Conservation (phyloP, 1,284 basidiomycete genomes). For the Acaromyces ingoldii region DNA sequence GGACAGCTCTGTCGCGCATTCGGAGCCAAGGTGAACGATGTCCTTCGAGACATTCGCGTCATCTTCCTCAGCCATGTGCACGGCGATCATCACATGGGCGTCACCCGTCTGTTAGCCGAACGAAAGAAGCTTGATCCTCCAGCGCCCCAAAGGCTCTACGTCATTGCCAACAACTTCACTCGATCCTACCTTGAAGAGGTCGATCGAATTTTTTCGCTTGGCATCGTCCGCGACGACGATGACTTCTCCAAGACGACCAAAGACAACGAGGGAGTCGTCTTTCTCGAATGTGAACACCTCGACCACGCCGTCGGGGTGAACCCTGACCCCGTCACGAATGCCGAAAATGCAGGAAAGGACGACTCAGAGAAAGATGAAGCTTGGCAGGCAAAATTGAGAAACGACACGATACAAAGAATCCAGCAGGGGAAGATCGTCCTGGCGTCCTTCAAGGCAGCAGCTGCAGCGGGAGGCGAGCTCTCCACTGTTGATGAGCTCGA, state of each 20-base stretch:
- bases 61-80: constrained; percentile 87
- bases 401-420: not conserved
- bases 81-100: constrained; percentile 85
- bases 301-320: constrained; percentile 30
- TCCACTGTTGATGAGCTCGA: too few relatives aligned
- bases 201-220: constrained; percentile 59
- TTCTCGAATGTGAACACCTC: constrained; percentile 29
- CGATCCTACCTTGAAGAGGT: constrained; percentile 58
- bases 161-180: constrained; percentile 62
- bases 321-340: not conserved
- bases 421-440: not conserved
- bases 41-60: constrained; percentile 66
- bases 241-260: too few relatives aligned
- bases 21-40: constrained; percentile 54
- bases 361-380: not conserved
- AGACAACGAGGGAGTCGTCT: constrained; percentile 54
- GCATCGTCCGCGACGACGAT: too few relatives aligned
- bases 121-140: constrained; percentile 60
- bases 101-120: constrained; percentile 69
- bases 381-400: not conserved
- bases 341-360: not conserved
- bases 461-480: too few relatives aligned
- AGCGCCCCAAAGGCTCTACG: constrained; percentile 62
- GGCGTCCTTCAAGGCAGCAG: too few relatives aligned
- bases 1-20: constrained; percentile 78